These are phyloP conservation scores for Termitomyces sp. DNA, from an alignment of 768 basidiomycete genomes.

Conservation along the genomic window DNA sequence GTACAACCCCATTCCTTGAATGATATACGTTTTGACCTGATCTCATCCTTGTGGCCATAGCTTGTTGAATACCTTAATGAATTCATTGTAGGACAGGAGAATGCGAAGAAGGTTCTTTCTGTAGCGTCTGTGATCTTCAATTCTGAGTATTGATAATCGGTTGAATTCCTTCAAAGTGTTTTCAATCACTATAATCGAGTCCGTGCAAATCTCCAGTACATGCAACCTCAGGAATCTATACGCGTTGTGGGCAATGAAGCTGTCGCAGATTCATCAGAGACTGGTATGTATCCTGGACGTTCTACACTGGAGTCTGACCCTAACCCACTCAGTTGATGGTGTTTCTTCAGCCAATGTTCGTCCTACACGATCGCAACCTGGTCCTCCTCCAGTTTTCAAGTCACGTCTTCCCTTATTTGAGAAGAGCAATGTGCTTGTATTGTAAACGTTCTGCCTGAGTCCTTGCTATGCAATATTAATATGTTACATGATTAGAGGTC, in stretches of 20 bases:
- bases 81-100: slow-evolving; percentile 88
- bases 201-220: slow-evolving; percentile 55
- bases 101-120: slow-evolving; percentile 88
- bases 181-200: slow-evolving; percentile 95
- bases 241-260: slow-evolving; percentile 2
- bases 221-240: slow-evolving; percentile 30
- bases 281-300: slow-evolving; percentile 10
- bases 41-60: slow-evolving; percentile 30
- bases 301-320: background rate
- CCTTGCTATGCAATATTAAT: background rate
- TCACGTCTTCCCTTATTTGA: slow-evolving; percentile 62
- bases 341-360: slow-evolving; percentile 56
- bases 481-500: slow-evolving; percentile 44
- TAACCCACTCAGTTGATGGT: slow-evolving; percentile 11
- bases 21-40: background rate
- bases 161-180: slow-evolving; percentile 45
- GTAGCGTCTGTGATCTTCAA: slow-evolving; percentile 70
- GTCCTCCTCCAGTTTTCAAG: slow-evolving; percentile 31
- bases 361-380: slow-evolving; percentile 45
- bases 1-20: slow-evolving; percentile 18
- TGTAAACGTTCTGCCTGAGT: slow-evolving; percentile 42
- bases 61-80: slow-evolving; percentile 82
- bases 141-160: background rate
- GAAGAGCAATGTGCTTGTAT: slow-evolving; percentile 92
- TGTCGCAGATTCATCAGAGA: slow-evolving; percentile 5